A percentile compares a stretch with the other conserved stretches of the same genome.
Evolutionary conservation across 768 basidiomycete species (phyloP).

Genomic region (Lactarius akahatsu): DNA sequence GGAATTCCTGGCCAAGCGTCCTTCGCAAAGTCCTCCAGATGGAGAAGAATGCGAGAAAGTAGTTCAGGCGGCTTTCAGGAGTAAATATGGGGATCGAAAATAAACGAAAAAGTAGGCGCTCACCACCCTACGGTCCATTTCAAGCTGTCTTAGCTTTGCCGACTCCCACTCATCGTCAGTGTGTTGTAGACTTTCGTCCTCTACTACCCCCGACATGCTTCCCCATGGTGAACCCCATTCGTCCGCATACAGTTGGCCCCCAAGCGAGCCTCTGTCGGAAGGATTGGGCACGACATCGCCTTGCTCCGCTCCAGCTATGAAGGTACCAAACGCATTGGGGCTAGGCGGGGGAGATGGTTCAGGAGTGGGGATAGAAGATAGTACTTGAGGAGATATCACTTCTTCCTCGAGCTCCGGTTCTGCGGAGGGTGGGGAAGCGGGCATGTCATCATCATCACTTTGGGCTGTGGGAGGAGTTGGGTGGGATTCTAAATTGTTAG

Average conservation of each 20-base stretch:
- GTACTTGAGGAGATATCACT: background rate
- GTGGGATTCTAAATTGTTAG: conserved; percentile 2
- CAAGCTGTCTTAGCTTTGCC: conserved; percentile 57
- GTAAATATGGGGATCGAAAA: conserved; percentile 19
- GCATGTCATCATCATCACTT: conserved; percentile 1
- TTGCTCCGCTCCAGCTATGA: conserved; percentile 49
- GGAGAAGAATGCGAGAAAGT: conserved; percentile 54
- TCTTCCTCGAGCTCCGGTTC: conserved; percentile 1
- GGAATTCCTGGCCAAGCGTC: conserved; percentile 51
- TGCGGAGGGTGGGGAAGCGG: background rate
- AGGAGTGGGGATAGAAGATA: conserved; percentile 2
- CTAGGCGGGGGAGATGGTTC: conserved; percentile 37
- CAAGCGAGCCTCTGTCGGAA: conserved; percentile 31
- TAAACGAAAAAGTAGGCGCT: conserved; percentile 34
- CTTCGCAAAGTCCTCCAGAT: conserved; percentile 51
- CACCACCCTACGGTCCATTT: conserved; percentile 64
- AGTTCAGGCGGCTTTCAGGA: conserved; percentile 61
- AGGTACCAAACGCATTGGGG: conserved; percentile 58
- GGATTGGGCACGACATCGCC: conserved; percentile 41
- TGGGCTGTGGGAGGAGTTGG: conserved; percentile 6
- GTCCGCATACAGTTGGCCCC: conserved; percentile 29
- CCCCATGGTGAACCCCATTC: conserved; percentile 38
- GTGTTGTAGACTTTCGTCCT: conserved; percentile 31
- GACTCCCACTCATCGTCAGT: conserved; percentile 65
- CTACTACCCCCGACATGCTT: conserved; percentile 14